Percentiles rank a stretch among this genome's conserved stretches.
phyloP scores from a whole-genome alignment of 176 grass and related monocot species.

The Neostapfia colusana region DNA sequence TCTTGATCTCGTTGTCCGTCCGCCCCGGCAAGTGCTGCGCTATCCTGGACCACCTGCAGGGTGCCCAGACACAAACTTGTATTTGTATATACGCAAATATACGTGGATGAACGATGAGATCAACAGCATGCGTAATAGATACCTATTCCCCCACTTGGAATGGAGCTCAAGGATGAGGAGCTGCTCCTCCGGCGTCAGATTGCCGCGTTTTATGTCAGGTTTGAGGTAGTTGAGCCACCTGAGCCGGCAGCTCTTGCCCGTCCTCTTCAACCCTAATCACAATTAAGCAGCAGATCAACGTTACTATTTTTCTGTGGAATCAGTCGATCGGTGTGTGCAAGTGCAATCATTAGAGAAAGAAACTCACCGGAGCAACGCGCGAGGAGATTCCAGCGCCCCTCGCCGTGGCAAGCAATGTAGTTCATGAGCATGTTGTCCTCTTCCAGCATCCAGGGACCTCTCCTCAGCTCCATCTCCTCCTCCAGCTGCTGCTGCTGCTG shows the following conservation, averaged over 20 bases:
- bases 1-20: constrained; percentile 98
- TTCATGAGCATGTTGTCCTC: constrained; percentile 85
- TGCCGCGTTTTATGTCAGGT: constrained; percentile 86
- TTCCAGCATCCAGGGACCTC: constrained; percentile 87
- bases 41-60: constrained; percentile 86
- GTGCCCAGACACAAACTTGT: not conserved
- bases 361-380: constrained; percentile 74
- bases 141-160: constrained; percentile 93
- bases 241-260: constrained; percentile 84
- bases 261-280: constrained; percentile 81
- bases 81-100: not conserved
- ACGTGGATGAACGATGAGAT: not conserved
- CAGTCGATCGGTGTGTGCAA: not conserved
- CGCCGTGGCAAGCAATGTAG: constrained; percentile 93
- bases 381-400: constrained; percentile 92
- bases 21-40: constrained; percentile 79
- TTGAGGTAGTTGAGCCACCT: constrained; percentile 92
- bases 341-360: not conserved
- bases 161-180: constrained; percentile 89
- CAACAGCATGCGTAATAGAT: not conserved
- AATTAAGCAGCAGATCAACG: not conserved
- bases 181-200: constrained; percentile 84
- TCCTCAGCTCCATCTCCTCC: constrained; percentile 64
- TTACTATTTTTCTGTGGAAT: too few species aligned
- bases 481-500: constrained; percentile 72